Percentiles rank a stretch among this genome's conserved stretches.
Evolutionary conservation across 148 eudicot genomes (phyloP).

Genomic region (Talinum fruticosum): DNA sequence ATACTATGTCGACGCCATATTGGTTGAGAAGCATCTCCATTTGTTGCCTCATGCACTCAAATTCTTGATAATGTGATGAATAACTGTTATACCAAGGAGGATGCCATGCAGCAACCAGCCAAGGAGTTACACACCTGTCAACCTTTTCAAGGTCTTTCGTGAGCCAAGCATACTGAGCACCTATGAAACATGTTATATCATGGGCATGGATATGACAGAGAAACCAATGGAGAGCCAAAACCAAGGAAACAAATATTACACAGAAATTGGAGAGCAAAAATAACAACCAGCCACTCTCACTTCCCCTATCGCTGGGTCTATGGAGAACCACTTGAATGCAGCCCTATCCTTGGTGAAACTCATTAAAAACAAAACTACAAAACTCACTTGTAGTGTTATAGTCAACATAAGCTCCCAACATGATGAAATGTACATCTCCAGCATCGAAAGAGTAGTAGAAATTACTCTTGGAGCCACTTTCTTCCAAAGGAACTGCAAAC

Average conservation of each 20-base stretch:
- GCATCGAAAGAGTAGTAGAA: conserved; percentile 85
- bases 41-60: conserved; percentile 94
- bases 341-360: conserved; percentile 4
- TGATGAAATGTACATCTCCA: conserved; percentile 77
- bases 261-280: too few relatives aligned
- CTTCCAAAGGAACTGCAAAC: conserved; percentile 78
- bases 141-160: conserved; percentile 49
- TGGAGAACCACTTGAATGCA: too few relatives aligned
- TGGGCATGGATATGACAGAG: not conserved
- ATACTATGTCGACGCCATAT: conserved; percentile 71
- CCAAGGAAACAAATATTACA: not conserved
- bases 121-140: conserved; percentile 62
- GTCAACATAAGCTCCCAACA: conserved; percentile 85
- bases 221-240: not conserved
- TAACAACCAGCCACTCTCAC: too few relatives aligned
- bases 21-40: conserved; percentile 74
- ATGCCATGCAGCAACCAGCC: conserved; percentile 91
- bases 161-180: conserved; percentile 79
- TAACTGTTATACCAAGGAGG: conserved; percentile 97
- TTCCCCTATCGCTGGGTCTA: too few relatives aligned
- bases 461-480: conserved; percentile 64
- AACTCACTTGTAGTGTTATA: conserved; percentile 59
- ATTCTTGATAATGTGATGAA: conserved; percentile 91
- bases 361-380: not conserved
- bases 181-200: conserved; percentile 25